A percentile compares a stretch with the other conserved stretches of the same genome.
phyloP scores from a whole-genome alignment of 2,329 filamentous ascomycete species.

The Arthrobotrys pseudoclavata region DNA sequence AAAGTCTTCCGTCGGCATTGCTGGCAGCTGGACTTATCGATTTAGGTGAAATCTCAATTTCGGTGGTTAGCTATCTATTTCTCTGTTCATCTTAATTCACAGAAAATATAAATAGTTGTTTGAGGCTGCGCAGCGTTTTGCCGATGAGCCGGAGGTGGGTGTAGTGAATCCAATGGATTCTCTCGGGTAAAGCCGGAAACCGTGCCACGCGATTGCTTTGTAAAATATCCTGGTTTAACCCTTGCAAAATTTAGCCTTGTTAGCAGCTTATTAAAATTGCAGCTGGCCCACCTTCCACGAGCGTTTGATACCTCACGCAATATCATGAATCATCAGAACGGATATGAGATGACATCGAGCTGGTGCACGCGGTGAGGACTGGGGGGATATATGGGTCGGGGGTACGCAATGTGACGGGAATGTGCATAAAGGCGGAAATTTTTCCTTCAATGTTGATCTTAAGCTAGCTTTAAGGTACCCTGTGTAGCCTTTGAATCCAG shows the following conservation, averaged over 20 bases:
- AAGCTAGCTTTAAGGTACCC: neutral
- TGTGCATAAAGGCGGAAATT: neutral
- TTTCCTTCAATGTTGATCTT: neutral
- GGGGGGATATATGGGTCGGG: neutral
- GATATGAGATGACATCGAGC: neutral
- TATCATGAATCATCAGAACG: neutral
- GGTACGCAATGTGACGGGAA: neutral
- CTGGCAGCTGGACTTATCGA: too few relatives aligned
- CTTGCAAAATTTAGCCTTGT: neutral
- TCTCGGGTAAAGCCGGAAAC: neutral
- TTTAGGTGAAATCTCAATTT: too few relatives aligned
- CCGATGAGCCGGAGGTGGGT: too few relatives aligned
- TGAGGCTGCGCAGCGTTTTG: too few relatives aligned
- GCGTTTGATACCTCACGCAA: neutral
- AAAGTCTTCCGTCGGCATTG: too few relatives aligned
- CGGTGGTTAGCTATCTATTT: too few relatives aligned
- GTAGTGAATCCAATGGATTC: too few relatives aligned
- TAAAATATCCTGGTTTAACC: neutral
- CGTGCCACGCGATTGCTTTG: neutral
- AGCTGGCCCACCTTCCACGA: neutral
- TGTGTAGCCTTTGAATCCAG: neutral
- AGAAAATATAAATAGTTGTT: too few relatives aligned
- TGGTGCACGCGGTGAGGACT: neutral
- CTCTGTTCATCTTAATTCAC: too few relatives aligned
- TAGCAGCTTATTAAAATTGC: neutral